Evolutionary conservation across 257 asterid species (phyloP), one percentile per base, ranked within the genome.

Genomic region (Primulina eburnea): DNA sequence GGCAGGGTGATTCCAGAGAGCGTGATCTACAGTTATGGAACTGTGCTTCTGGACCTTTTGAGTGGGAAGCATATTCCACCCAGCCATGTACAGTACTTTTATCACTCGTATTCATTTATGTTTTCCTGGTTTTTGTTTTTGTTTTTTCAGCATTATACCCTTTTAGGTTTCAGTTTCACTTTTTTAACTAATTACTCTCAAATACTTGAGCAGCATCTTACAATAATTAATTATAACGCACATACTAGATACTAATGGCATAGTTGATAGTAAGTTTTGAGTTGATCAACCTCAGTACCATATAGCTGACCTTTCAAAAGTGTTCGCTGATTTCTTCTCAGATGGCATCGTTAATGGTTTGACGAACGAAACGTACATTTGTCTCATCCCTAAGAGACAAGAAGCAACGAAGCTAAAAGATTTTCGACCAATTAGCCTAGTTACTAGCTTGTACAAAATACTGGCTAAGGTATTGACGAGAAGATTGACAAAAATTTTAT

Each of bases 41-140:
- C 96, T 68, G 88, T 92, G 77, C 87, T 92, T 71, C 83, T 92
- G 72, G 98, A 89, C 83, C 98, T 92, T 66, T 76, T 92, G 85
- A 92, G 95, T 34, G 98, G 96, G 82, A 92, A 92, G 77, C 97
- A 92, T 75, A 89, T 92, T 40, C 97, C 97, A n/a, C 97, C 97
- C 47, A 89, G 96, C 81, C 97, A 87, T 73, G 97, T 92, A 37
- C 47, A 37, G 12, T 37, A 82, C 55, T 40, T 24, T 43, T 60
- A 37, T 37, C 29, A 37, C 62, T 43, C 21, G 8, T 17, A 34
- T n/a, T 40, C 17, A 40, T 40, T 40, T 40, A 40, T 40, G 52
- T 4, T 40, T 40, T 40, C 52, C 52, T 11, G 17, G 4, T 40
- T 40, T 8, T 40, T 11, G 2, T 35, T 35, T 8, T 35, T 35